These are phyloP conservation scores for Amanita thiersii DNA, from an alignment of 768 basidiomycete genomes.

Conservation along the genomic window DNA sequence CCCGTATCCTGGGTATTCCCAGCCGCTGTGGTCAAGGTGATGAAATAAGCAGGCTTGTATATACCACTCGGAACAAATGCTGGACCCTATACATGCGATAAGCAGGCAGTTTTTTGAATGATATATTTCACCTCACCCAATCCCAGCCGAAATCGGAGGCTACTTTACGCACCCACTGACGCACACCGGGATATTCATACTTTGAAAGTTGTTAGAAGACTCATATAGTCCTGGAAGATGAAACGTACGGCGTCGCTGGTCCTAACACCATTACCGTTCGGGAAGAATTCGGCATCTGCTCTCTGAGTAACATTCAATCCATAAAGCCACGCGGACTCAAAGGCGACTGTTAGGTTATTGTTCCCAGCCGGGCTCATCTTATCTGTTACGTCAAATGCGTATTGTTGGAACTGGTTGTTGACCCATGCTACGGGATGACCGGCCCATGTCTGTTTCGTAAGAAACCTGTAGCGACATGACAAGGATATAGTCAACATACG, in stretches of 20 bases:
- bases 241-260: slow-evolving; percentile 22
- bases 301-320: slow-evolving; percentile 43
- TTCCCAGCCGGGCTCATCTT: slow-evolving; percentile 26
- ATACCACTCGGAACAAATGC: slow-evolving; percentile 51
- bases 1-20: slow-evolving; percentile 12
- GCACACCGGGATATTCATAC: slow-evolving; percentile 44
- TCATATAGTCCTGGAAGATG: not conserved
- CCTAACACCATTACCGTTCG: slow-evolving; percentile 15
- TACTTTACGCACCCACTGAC: slow-evolving; percentile 41
- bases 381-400: slow-evolving; percentile 41
- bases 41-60: slow-evolving; percentile 46
- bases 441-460: slow-evolving; percentile 31
- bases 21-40: slow-evolving; percentile 26
- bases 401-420: slow-evolving; percentile 50
- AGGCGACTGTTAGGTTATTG: slow-evolving; percentile 38
- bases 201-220: slow-evolving; percentile 12
- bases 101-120: not conserved
- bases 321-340: slow-evolving; percentile 48
- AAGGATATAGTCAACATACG: slow-evolving; percentile 20
- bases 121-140: slow-evolving; percentile 28
- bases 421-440: slow-evolving; percentile 49
- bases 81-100: slow-evolving; percentile 31
- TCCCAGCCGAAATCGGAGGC: slow-evolving; percentile 56
- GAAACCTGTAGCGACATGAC: not conserved
- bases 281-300: slow-evolving; percentile 39